These are phyloP conservation scores for Apiospora pterosperma DNA, from an alignment of 2,329 filamentous ascomycete genomes.

Conservation along the genomic window DNA sequence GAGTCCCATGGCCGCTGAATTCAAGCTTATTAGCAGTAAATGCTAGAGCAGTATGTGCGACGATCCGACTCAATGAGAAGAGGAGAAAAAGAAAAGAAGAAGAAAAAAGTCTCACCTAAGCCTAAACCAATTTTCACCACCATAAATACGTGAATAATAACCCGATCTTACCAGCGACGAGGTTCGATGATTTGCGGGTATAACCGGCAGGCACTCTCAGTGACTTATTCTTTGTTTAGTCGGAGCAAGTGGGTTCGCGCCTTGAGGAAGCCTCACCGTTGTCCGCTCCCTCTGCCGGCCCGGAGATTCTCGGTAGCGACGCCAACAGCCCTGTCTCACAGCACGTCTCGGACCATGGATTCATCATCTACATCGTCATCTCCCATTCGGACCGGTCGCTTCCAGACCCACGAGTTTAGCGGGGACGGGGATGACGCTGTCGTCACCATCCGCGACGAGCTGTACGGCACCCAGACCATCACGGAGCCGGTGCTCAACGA, in stretches of 20 bases:
- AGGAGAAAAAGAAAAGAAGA: too few relatives aligned
- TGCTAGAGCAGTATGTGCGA: neutral
- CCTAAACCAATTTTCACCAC: neutral
- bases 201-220: neutral
- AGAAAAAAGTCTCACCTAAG: neutral
- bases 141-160: neutral
- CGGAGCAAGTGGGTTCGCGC: neutral
- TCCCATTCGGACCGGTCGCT: slow-evolving; percentile 13
- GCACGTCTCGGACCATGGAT: neutral
- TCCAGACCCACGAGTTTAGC: slow-evolving; percentile 18
- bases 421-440: neutral
- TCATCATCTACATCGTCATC: neutral
- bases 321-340: neutral
- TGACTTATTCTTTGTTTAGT: neutral
- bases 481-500: slow-evolving; percentile 32
- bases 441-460: slow-evolving; percentile 27
- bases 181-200: neutral
- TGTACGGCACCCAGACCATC: slow-evolving; percentile 31
- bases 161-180: neutral
- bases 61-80: neutral
- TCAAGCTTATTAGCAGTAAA: neutral
- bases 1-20: neutral
- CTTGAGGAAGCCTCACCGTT: neutral
- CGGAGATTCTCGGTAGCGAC: neutral
- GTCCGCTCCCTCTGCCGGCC: neutral